A percentile compares a stretch with the other conserved stretches of the same genome.
Evolutionary conservation across 1,139 yeast genomes (phyloP).

Genomic region (Scheffersomyces illinoinensis): DNA sequence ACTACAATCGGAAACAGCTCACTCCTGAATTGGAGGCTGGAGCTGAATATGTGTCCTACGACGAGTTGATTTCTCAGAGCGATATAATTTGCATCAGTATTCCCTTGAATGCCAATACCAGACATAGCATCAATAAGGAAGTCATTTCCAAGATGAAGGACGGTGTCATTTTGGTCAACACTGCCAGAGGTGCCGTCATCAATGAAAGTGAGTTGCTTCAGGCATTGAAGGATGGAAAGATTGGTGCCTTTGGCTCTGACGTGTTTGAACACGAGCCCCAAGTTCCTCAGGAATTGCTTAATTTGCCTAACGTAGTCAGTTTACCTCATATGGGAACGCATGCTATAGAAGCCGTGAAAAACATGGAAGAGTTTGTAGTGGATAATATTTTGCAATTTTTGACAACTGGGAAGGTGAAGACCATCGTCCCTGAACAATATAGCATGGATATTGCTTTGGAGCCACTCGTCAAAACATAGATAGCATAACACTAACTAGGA

Average conservation of each 20-base stretch:
- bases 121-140: slow-evolving; percentile 56
- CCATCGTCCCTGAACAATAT: slow-evolving; percentile 68
- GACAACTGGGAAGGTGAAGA: slow-evolving; percentile 59
- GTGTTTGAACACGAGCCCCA: slow-evolving; percentile 85
- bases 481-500: neutral
- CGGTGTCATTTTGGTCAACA: slow-evolving; percentile 64
- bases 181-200: slow-evolving; percentile 75
- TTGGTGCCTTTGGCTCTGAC: slow-evolving; percentile 76
- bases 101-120: slow-evolving; percentile 61
- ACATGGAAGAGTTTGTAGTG: slow-evolving; percentile 59
- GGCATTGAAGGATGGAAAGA: slow-evolving; percentile 66
- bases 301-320: slow-evolving; percentile 58
- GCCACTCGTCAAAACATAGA: neutral
- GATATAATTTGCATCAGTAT: slow-evolving; percentile 65
- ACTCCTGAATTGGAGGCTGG: slow-evolving; percentile 56
- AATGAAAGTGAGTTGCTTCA: slow-evolving; percentile 64
- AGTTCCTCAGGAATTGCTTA: slow-evolving; percentile 56
- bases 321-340: slow-evolving; percentile 87
- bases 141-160: slow-evolving; percentile 59
- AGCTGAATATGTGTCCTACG: slow-evolving; percentile 57
- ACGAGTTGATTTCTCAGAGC: slow-evolving; percentile 52
- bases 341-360: slow-evolving; percentile 55
- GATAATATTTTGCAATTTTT: slow-evolving; percentile 46
- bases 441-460: slow-evolving; percentile 2
- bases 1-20: slow-evolving; percentile 60